phyloP scores from a whole-genome alignment of 2,329 filamentous ascomycete genomes.

The Lanzia echinophila region DNA sequence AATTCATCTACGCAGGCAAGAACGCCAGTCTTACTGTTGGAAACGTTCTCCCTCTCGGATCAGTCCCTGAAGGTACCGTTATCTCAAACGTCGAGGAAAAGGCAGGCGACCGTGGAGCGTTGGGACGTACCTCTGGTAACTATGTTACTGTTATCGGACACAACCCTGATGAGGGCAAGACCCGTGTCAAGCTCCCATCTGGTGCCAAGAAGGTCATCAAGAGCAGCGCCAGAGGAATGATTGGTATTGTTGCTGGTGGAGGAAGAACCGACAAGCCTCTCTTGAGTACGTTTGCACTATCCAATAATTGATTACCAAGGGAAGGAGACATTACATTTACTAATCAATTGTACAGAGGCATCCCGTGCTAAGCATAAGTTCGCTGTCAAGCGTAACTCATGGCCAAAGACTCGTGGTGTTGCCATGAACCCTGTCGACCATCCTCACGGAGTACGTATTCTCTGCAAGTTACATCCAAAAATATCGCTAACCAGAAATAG shows the following conservation, averaged over 20 bases:
- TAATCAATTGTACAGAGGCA: conserved; percentile 64
- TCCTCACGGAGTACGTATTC: conserved; percentile 66
- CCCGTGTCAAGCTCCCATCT: conserved; percentile 97
- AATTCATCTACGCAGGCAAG: conserved; percentile 99
- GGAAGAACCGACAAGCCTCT: conserved; percentile 99
- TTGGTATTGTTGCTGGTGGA: conserved; percentile 98
- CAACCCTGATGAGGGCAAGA: conserved; percentile 99
- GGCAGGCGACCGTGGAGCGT: conserved; percentile 89
- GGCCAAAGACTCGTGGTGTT: conserved; percentile 99
- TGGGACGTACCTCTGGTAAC: conserved; percentile 97
- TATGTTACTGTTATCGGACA: conserved; percentile 97
- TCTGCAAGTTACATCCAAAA: background rate
- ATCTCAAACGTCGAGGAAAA: conserved; percentile 99
- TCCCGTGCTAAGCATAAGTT: conserved; percentile 99
- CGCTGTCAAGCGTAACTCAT: conserved; percentile 99
- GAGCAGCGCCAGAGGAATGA: conserved; percentile 92
- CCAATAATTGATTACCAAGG: background rate
- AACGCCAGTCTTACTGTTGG: conserved; percentile 94
- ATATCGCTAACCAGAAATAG: conserved; percentile 37
- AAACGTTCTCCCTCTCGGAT: conserved; percentile 91
- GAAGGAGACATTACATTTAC: conserved; percentile 21
- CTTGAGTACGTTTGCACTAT: conserved; percentile 59
- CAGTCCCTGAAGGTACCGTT: conserved; percentile 98
- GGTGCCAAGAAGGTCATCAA: conserved; percentile 98
- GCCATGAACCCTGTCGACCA: conserved; percentile 99